A percentile compares a stretch with the other conserved stretches of the same genome.
Evolutionary conservation across 345 rosid genomes (phyloP).

Genomic region (Hibiscus mutabilis): DNA sequence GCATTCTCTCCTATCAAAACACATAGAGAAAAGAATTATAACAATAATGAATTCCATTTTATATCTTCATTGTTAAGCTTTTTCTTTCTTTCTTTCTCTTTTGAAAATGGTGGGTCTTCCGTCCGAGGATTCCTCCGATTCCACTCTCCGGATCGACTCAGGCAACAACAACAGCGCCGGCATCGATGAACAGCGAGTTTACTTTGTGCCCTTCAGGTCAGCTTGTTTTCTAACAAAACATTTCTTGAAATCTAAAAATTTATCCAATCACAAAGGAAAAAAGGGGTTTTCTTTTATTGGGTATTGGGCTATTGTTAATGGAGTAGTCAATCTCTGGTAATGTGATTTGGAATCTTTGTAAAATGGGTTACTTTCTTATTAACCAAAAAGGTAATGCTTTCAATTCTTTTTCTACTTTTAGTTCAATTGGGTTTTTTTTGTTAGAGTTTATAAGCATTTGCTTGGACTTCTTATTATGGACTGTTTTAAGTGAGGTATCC

Average conservation of each 20-base stretch:
- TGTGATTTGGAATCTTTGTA: slow-evolving; percentile 1
- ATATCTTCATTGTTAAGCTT: slow-evolving; percentile 3
- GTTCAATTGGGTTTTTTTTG: background rate
- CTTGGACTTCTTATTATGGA: background rate
- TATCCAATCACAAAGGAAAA: slow-evolving; percentile 8
- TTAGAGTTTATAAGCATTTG: background rate
- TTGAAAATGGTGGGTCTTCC: slow-evolving; percentile 33
- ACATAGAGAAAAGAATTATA: background rate
- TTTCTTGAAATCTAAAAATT: slow-evolving; percentile 2
- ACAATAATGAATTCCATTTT: slow-evolving; percentile 18
- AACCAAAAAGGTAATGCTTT: background rate
- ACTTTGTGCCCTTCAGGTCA: slow-evolving; percentile 84
- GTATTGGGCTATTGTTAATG: background rate
- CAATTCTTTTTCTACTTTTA: background rate
- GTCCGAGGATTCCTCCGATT: slow-evolving; percentile 49
- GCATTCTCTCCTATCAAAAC: too few species aligned
- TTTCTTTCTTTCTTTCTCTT: slow-evolving; percentile 4
- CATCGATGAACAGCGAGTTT: slow-evolving; percentile 69
- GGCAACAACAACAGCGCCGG: slow-evolving; percentile 16
- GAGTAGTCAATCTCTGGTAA: background rate
- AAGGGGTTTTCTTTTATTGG: background rate
- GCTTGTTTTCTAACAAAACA: background rate
- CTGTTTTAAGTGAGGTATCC: background rate
- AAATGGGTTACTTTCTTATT: background rate
- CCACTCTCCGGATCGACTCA: slow-evolving; percentile 50